Percentiles rank a stretch among this genome's conserved stretches.
phyloP scores from a whole-genome alignment of 768 basidiomycete species.

The Boletus sp. region DNA sequence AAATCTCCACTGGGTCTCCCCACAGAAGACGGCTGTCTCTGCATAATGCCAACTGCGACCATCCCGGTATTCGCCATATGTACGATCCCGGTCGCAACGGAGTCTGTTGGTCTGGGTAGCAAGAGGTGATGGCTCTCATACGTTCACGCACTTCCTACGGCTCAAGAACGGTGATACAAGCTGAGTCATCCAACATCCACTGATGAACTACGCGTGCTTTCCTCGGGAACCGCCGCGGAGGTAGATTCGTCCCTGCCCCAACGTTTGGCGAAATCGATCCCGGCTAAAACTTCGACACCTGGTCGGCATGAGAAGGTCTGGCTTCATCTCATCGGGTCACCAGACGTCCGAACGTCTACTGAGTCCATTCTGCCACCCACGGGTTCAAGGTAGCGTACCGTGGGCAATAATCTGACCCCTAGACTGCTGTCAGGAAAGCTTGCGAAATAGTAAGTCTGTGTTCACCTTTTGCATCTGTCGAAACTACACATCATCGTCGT shows the following conservation, averaged over 20 bases:
- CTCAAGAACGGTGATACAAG: too few relatives aligned
- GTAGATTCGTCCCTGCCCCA: background rate
- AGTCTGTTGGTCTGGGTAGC: background rate
- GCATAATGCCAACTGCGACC: background rate
- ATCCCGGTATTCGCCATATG: background rate
- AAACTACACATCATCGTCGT: background rate
- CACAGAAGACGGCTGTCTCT: background rate
- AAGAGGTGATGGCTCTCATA: too few relatives aligned
- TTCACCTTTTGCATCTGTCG: background rate
- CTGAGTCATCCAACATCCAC: too few relatives aligned
- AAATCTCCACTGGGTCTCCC: too few relatives aligned
- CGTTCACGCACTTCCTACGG: too few relatives aligned
- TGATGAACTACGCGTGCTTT: too few relatives aligned
- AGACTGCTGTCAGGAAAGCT: too few relatives aligned
- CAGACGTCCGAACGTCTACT: background rate
- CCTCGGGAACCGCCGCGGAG: too few relatives aligned
- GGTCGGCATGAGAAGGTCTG: background rate
- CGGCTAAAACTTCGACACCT: background rate
- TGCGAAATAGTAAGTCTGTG: background rate
- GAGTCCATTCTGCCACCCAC: background rate
- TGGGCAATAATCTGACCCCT: background rate
- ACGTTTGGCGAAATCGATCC: too few relatives aligned
- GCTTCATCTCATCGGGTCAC: background rate
- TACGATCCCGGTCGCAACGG: too few relatives aligned
- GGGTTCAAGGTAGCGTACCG: background rate